A percentile compares a stretch with the other conserved stretches of the same genome.
Evolutionary conservation across 2,329 filamentous ascomycete species (phyloP).

Genomic region (Alternaria consortialis): DNA sequence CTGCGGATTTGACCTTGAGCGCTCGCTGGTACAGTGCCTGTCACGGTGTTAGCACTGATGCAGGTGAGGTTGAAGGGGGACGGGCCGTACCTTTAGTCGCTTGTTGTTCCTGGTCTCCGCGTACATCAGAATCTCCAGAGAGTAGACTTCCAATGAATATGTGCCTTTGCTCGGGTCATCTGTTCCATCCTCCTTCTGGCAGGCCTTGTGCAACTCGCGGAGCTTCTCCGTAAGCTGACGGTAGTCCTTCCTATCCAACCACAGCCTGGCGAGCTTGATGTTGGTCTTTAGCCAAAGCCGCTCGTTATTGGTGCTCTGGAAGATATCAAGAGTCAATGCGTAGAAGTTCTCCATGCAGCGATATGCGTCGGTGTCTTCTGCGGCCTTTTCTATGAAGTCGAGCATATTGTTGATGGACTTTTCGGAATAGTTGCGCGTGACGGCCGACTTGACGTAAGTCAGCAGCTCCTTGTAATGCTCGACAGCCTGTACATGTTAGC

Average conservation of each 20-base stretch:
- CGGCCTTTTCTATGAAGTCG: conserved; percentile 94
- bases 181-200: conserved; percentile 83
- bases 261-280: conserved; percentile 91
- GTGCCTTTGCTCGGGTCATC: conserved; percentile 96
- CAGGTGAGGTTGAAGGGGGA: conserved; percentile 27
- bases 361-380: conserved; percentile 74
- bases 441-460: conserved; percentile 95
- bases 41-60: conserved; percentile 33
- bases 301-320: conserved; percentile 98
- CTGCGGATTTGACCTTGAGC: conserved; percentile 91
- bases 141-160: conserved; percentile 94
- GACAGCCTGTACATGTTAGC: conserved; percentile 69
- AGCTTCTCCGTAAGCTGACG: conserved; percentile 80
- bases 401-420: conserved; percentile 99
- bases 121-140: conserved; percentile 98
- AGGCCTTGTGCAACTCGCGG: conserved; percentile 86
- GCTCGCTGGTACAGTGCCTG: conserved; percentile 86
- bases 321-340: conserved; percentile 88
- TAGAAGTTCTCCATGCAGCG: conserved; percentile 95
- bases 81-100: conserved; percentile 74
- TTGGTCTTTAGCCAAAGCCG: conserved; percentile 97
- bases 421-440: conserved; percentile 97
- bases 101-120: conserved; percentile 97
- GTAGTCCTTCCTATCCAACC: conserved; percentile 92
- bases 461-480: conserved; percentile 94